Conservation (phyloP, 371 early-diverging fungal species). For the Thermomucor indicae-seudaticae region DNA sequence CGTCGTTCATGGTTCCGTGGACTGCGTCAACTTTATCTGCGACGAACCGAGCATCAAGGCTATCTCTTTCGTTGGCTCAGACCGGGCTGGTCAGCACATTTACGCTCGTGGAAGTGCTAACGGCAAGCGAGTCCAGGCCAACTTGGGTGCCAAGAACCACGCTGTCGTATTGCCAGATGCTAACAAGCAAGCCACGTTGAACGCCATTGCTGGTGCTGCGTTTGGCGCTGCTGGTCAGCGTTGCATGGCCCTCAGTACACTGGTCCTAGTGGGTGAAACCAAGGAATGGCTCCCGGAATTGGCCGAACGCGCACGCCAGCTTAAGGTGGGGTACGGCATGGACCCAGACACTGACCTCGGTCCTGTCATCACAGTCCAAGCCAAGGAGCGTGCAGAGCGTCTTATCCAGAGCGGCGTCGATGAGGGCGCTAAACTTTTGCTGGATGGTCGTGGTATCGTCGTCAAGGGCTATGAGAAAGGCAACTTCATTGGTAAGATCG, state of each 20-base stretch:
- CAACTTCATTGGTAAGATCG: constrained; percentile 75
- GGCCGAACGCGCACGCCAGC: constrained; percentile 78
- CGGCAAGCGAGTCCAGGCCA: constrained; percentile 97
- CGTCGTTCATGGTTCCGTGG: constrained; percentile 87
- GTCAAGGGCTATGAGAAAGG: constrained; percentile 80
- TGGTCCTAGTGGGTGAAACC: constrained; percentile 88
- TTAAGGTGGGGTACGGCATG: constrained; percentile 88
- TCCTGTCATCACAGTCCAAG: constrained; percentile 84
- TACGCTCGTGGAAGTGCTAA: constrained; percentile 83
- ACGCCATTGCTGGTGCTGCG: constrained; percentile 90
- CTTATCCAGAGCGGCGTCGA: constrained; percentile 82
- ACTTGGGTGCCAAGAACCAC: constrained; percentile 98
- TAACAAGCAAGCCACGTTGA: constrained; percentile 84
- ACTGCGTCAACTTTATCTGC: constrained; percentile 92
- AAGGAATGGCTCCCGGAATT: constrained; percentile 88
- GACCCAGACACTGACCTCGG: constrained; percentile 88
- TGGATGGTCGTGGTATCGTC: constrained; percentile 86
- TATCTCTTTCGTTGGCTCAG: constrained; percentile 94
- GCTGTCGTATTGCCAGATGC: constrained; percentile 94
- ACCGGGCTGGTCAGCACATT: constrained; percentile 82
- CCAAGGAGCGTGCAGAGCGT: constrained; percentile 75
- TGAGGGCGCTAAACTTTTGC: constrained; percentile 85
- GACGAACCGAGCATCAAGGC: constrained; percentile 86
- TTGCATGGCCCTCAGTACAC: constrained; percentile 92
- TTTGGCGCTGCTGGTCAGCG: constrained; percentile 98